A percentile compares a stretch with the other conserved stretches of the same genome.
phyloP scores from a whole-genome alignment of 305 asterid species.

The Fraxinus xanthoxyloides region DNA sequence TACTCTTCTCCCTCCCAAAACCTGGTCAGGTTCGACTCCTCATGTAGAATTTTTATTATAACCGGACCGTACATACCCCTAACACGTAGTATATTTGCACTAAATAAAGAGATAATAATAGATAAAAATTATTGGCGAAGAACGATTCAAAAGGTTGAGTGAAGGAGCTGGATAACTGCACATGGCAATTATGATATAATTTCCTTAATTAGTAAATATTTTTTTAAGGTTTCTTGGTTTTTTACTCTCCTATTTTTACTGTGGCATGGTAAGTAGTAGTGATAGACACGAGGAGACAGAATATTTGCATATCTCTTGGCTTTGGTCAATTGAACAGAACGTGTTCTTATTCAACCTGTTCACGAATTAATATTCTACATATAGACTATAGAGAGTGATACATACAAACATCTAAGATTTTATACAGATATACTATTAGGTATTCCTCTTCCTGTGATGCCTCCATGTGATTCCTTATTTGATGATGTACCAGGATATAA shows the following conservation, averaged over 20 bases:
- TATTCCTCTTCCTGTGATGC: constrained; percentile 31
- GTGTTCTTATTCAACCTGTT: not conserved
- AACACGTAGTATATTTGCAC: too few relatives aligned
- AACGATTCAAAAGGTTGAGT: constrained; percentile 34
- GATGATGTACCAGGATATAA: constrained; percentile 32
- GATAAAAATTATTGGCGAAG: constrained; percentile 16
- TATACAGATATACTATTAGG: constrained; percentile 40
- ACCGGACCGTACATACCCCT: too few relatives aligned
- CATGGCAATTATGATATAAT: constrained; percentile 11
- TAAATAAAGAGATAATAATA: too few relatives aligned
- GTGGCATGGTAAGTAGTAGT: not conserved
- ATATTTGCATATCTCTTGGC: too few relatives aligned
- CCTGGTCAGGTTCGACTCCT: too few relatives aligned
- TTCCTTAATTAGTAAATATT: not conserved
- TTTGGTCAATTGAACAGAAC: too few relatives aligned
- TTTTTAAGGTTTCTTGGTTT: too few relatives aligned
- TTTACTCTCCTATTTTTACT: not conserved
- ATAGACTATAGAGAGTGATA: not conserved
- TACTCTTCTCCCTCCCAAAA: constrained; percentile 17
- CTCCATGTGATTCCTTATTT: constrained; percentile 26
- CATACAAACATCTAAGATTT: constrained; percentile 14
- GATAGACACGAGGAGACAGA: not conserved
- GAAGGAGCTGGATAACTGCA: constrained; percentile 26
- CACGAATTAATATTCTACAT: not conserved
- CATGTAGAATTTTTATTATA: too few relatives aligned